Evolutionary conservation across 768 basidiomycete genomes (phyloP).

Genomic region (Lentinula guzmanii): DNA sequence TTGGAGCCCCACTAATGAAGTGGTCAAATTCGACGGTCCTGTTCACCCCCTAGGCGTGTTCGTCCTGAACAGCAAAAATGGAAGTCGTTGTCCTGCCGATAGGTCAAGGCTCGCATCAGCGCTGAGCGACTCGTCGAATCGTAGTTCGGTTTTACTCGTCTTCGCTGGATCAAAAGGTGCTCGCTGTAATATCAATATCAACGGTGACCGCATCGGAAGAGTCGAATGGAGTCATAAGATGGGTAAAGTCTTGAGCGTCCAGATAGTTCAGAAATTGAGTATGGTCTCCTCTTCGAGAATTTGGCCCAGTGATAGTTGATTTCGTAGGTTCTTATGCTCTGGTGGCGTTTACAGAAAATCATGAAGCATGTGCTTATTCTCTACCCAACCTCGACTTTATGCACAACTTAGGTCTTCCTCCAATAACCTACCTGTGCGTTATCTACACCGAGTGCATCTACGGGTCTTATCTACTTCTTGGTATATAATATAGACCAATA

Average conservation of each 20-base stretch:
- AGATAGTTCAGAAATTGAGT: slow-evolving; percentile 63
- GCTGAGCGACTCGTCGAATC: slow-evolving; percentile 14
- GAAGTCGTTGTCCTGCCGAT: slow-evolving; percentile 36
- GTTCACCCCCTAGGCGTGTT: slow-evolving; percentile 38
- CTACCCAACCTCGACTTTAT: slow-evolving; percentile 57
- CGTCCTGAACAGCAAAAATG: slow-evolving; percentile 51
- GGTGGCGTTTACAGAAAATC: slow-evolving; percentile 47
- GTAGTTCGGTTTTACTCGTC: slow-evolving; percentile 29
- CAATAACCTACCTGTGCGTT: slow-evolving; percentile 27
- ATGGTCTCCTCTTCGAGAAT: slow-evolving; percentile 11
- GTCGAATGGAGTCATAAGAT: slow-evolving; percentile 54
- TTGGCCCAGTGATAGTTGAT: background rate
- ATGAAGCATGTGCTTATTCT: slow-evolving; percentile 50
- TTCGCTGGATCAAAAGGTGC: slow-evolving; percentile 55
- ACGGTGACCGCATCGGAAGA: slow-evolving; percentile 61
- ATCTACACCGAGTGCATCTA: background rate
- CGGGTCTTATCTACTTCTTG: background rate
- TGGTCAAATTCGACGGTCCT: slow-evolving; percentile 33
- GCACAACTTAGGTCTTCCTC: slow-evolving; percentile 35
- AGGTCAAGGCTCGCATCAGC: slow-evolving; percentile 35
- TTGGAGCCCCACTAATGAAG: slow-evolving; percentile 30
- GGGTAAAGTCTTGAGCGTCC: slow-evolving; percentile 42
- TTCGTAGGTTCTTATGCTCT: slow-evolving; percentile 43
- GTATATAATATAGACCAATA: slow-evolving; percentile 18
- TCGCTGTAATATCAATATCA: slow-evolving; percentile 49